Percentiles rank a stretch among this genome's conserved stretches.
phyloP scores from a whole-genome alignment of 495 filamentous ascomycete species.

The Recurvomyces mirabilis region DNA sequence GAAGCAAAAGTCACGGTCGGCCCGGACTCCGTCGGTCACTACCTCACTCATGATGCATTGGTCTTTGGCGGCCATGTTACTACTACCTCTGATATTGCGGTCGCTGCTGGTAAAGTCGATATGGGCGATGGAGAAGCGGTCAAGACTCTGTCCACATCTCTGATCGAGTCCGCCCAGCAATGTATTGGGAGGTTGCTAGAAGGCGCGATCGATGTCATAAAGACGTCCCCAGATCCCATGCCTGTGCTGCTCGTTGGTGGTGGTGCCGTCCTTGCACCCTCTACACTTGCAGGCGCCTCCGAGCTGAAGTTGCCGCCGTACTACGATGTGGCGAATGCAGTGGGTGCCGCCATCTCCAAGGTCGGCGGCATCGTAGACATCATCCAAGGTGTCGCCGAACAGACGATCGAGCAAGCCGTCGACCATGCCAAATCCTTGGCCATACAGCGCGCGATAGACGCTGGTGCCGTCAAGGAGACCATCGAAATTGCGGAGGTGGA shows the following conservation, averaged over 20 bases:
- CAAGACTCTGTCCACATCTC: conserved; percentile 17
- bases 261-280: conserved; percentile 24
- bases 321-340: conserved; percentile 42
- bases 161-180: conserved; percentile 15
- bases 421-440: conserved; percentile 32
- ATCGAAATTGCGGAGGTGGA: conserved; percentile 37
- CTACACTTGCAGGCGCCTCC: conserved; percentile 19
- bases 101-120: conserved; percentile 31
- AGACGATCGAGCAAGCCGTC: conserved; percentile 27
- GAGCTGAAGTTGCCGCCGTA: conserved; percentile 23
- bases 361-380: conserved; percentile 40
- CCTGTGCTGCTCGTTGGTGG: conserved; percentile 38
- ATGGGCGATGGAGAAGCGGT: conserved; percentile 31
- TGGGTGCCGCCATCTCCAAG: conserved; percentile 48
- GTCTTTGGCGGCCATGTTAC: conserved; percentile 41
- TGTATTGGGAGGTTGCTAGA: conserved; percentile 25
- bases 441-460: conserved; percentile 33
- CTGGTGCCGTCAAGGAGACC: conserved; percentile 35
- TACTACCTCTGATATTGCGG: conserved; percentile 42
- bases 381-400: conserved; percentile 32
- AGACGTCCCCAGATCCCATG: conserved; percentile 37
- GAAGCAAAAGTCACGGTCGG: conserved; percentile 35
- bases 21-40: conserved; percentile 46
- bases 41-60: conserved; percentile 35
- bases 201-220: conserved; percentile 40